A percentile compares a stretch with the other conserved stretches of the same genome.
These are phyloP conservation scores for Citrus unshiu DNA, from an alignment of 345 rosid genomes.

Conservation along the genomic window DNA sequence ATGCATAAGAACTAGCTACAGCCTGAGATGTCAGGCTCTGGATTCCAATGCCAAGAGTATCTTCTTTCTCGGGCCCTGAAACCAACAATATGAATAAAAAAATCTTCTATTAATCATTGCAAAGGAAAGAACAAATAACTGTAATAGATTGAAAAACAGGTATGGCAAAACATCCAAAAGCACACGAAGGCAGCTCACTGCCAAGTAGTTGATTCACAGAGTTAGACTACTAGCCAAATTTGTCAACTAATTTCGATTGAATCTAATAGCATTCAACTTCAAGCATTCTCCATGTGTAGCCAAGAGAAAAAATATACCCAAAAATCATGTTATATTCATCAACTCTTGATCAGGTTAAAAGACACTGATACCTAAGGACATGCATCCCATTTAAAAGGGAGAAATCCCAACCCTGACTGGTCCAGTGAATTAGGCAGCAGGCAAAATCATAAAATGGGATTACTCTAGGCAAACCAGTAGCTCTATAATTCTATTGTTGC, in stretches of 20 bases:
- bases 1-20: conserved; percentile 5
- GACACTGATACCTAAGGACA: not conserved
- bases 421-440: not conserved
- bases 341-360: not conserved
- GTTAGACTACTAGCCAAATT: not conserved
- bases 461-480: not conserved
- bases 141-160: not conserved
- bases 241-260: too few relatives aligned
- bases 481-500: not conserved
- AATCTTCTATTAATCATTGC: not conserved
- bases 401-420: not conserved
- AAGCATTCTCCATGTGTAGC: not conserved
- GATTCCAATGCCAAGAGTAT: conserved; percentile 81
- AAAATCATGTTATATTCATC: not conserved
- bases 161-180: not conserved
- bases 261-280: not conserved
- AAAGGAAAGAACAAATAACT: not conserved
- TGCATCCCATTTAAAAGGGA: not conserved
- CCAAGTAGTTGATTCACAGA: not conserved
- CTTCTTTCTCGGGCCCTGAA: conserved; percentile 98
- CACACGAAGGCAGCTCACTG: not conserved
- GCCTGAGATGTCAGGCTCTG: conserved; percentile 36
- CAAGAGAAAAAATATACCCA: not conserved
- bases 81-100: conserved; percentile 23
- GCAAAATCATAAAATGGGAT: not conserved